A percentile compares a stretch with the other conserved stretches of the same genome.
Evolutionary conservation across 805 yeast genomes (phyloP).

Genomic region (Spathaspora sp.): DNA sequence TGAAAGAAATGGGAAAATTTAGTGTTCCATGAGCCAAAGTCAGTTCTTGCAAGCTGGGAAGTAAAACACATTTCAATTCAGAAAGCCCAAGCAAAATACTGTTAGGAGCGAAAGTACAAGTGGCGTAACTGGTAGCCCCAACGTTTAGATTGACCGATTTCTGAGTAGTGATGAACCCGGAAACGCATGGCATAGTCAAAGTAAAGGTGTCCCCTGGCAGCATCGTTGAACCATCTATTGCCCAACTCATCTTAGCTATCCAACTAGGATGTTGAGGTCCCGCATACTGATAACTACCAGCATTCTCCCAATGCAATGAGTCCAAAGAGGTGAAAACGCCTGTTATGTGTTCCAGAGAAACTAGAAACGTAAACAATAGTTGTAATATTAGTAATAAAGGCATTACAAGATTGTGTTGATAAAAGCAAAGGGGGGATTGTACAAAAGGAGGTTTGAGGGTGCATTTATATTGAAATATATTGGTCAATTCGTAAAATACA

Average conservation of each 20-base stretch:
- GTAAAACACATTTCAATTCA: conserved; percentile 11
- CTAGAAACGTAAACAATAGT: neutral
- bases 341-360: conserved; percentile 5
- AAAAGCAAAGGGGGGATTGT: too few relatives aligned
- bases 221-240: conserved; percentile 11
- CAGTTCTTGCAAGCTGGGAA: conserved; percentile 1
- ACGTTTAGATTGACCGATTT: conserved; percentile 11
- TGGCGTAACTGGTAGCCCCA: conserved; percentile 15
- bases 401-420: too few relatives aligned
- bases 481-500: too few relatives aligned
- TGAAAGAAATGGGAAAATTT: conserved; percentile 14
- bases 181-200: conserved; percentile 23
- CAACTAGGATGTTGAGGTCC: conserved; percentile 10
- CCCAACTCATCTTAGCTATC: conserved; percentile 20
- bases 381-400: too few relatives aligned
- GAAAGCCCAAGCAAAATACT: conserved; percentile 11
- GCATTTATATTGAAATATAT: too few relatives aligned
- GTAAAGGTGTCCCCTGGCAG: conserved; percentile 24
- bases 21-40: conserved; percentile 10
- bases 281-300: conserved; percentile 1
- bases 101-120: conserved; percentile 17
- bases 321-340: conserved; percentile 16
- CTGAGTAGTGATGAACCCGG: conserved; percentile 16
- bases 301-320: conserved; percentile 9
- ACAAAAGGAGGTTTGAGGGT: too few relatives aligned